Evolutionary conservation across 2,329 filamentous ascomycete genomes (phyloP).

Genomic region (Diaporthe citri): DNA sequence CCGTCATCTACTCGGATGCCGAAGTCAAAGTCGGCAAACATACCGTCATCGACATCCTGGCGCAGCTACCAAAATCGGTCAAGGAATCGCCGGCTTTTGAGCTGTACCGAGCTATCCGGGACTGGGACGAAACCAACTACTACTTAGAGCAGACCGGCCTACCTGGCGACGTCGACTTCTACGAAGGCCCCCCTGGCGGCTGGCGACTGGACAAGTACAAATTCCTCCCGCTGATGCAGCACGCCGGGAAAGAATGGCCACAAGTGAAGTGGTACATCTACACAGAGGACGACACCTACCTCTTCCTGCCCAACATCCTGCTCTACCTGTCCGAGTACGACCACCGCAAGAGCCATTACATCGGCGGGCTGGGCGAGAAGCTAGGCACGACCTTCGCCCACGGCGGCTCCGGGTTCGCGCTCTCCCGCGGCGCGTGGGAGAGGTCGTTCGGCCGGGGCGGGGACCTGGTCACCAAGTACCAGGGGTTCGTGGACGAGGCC

Average conservation of each 20-base stretch:
- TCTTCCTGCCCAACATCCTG: constrained; percentile 40
- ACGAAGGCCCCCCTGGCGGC: constrained; percentile 28
- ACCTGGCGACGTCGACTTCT: constrained; percentile 23
- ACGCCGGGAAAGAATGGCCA: constrained; percentile 35
- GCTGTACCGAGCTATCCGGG: constrained; percentile 43
- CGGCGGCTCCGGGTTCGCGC: constrained; percentile 40
- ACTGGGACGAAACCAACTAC: constrained; percentile 45
- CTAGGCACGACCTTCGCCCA: constrained; percentile 38
- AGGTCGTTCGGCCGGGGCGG: constrained; percentile 18
- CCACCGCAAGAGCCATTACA: constrained; percentile 27
- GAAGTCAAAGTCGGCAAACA: constrained; percentile 44
- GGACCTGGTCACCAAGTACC: constrained; percentile 21
- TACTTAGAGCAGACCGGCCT: constrained; percentile 44
- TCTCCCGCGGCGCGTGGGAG: constrained; percentile 35
- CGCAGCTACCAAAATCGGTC: constrained; percentile 42
- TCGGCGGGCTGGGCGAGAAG: constrained; percentile 40
- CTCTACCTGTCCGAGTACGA: constrained; percentile 35
- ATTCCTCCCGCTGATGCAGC: constrained; percentile 36
- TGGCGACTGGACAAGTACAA: constrained; percentile 40
- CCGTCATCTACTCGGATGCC: constrained; percentile 46
- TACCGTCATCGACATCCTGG: constrained; percentile 45
- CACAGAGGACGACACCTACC: constrained; percentile 43
- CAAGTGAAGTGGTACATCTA: constrained; percentile 43
- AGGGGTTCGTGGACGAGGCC: constrained; percentile 18
- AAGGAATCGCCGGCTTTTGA: constrained; percentile 40